A percentile compares a stretch with the other conserved stretches of the same genome.
Conservation (phyloP, 495 filamentous ascomycete genomes). For the Aspergillus sclerotiicarbonarius region DNA sequence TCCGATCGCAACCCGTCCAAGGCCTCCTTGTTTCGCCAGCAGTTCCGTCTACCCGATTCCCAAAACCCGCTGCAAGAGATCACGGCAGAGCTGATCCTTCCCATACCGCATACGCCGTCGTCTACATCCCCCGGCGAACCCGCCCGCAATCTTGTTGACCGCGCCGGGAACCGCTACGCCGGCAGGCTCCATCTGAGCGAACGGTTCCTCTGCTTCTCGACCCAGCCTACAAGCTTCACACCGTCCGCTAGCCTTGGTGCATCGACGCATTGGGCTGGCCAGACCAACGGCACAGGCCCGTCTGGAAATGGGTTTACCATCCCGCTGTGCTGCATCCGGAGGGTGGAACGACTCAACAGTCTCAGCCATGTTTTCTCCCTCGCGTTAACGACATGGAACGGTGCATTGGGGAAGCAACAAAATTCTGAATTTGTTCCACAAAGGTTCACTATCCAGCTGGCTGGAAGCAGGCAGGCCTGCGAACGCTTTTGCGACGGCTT, state of each 20-base stretch:
- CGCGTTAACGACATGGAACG: conserved; percentile 95
- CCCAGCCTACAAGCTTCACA: conserved; percentile 82
- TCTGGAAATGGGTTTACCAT: conserved; percentile 95
- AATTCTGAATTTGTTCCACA: conserved; percentile 61
- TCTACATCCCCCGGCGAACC: conserved; percentile 57
- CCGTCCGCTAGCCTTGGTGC: conserved; percentile 71
- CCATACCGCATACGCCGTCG: conserved; percentile 47
- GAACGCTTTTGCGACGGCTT: conserved; percentile 95
- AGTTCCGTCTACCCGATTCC: conserved; percentile 90
- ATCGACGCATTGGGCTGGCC: conserved; percentile 78
- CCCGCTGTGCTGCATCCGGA: conserved; percentile 85
- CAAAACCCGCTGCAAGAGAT: conserved; percentile 94
- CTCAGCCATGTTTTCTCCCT: conserved; percentile 89
- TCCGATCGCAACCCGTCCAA: conserved; percentile 82
- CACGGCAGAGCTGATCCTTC: conserved; percentile 87
- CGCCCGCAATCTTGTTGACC: conserved; percentile 55
- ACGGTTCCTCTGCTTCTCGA: conserved; percentile 92
- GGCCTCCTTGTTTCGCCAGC: conserved; percentile 86
- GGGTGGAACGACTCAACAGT: conserved; percentile 89
- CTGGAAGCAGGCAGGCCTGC: conserved; percentile 81
- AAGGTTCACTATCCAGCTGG: conserved; percentile 84
- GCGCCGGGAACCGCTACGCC: conserved; percentile 77
- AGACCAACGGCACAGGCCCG: conserved; percentile 87
- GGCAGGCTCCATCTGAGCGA: conserved; percentile 93
- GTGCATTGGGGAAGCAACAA: conserved; percentile 53